Conservation (phyloP, 1,284 basidiomycete species). For the Omphalotus olearius region DNA sequence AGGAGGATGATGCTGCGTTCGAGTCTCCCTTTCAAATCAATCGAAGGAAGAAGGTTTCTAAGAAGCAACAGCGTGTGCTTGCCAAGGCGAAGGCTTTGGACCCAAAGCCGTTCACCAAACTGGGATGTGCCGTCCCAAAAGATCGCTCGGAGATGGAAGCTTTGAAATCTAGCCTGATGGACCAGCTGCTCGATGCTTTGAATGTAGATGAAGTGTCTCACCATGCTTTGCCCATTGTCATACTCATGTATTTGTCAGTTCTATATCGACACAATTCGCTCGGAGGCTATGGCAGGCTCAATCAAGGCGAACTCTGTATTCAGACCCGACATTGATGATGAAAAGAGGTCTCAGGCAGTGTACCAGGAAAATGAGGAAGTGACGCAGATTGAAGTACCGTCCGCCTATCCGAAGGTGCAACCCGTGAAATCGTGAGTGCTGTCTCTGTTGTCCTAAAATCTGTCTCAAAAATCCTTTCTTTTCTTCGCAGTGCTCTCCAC, state of each 20-base stretch:
- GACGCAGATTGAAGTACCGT: slow-evolving; percentile 11
- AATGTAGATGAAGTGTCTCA: slow-evolving; percentile 3
- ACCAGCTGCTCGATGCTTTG: neutral
- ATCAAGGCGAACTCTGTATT: slow-evolving; percentile 6
- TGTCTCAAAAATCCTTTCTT: neutral
- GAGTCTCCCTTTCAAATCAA: neutral
- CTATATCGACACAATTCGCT: slow-evolving; percentile 6
- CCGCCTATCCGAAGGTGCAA: slow-evolving; percentile 40
- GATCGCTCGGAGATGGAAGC: slow-evolving; percentile 1
- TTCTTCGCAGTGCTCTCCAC: slow-evolving; percentile 30
- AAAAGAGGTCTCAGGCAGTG: neutral
- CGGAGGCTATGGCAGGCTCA: neutral
- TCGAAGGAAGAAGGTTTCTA: neutral
- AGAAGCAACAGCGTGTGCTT: slow-evolving; percentile 3
- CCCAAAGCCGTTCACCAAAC: slow-evolving; percentile 6
- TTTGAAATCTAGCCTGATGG: neutral
- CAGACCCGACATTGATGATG: too few species aligned
- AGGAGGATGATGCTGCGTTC: neutral
- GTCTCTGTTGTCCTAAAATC: neutral
- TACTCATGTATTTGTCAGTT: neutral
- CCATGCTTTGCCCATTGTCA: neutral
- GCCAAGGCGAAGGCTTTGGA: slow-evolving; percentile 3
- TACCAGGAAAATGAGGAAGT: neutral
- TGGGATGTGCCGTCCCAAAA: slow-evolving; percentile 5
- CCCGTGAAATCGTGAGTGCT: slow-evolving; percentile 38